Percentiles rank a stretch among this genome's conserved stretches.
These are phyloP conservation scores for Asparagopsis taxiformis DNA, from an alignment of 31 red algal genomes.

Conservation along the genomic window DNA sequence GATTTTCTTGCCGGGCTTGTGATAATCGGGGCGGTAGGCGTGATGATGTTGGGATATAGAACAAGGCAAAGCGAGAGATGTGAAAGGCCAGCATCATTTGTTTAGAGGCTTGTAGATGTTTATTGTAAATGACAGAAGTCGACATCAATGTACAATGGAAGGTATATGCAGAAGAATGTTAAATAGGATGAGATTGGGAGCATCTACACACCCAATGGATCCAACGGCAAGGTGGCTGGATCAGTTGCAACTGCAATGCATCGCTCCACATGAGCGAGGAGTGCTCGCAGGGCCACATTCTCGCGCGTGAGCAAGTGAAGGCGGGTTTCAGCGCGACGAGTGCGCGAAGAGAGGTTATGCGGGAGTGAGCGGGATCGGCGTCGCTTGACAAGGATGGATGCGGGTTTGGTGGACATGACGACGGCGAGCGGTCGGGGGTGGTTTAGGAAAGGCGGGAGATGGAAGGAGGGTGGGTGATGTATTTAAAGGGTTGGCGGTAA, in stretches of 20 bases:
- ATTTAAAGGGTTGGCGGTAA: neutral
- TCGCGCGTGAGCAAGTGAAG: slow-evolving; percentile 5
- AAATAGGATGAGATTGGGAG: too few species aligned
- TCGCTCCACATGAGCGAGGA: slow-evolving; percentile 2
- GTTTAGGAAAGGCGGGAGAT: too few species aligned
- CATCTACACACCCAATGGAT: too few species aligned
- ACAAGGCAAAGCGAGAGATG: neutral
- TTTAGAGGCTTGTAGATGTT: neutral
- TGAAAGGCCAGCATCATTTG: neutral
- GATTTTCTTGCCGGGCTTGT: neutral
- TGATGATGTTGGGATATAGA: neutral
- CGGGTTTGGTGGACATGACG: neutral
- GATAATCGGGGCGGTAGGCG: slow-evolving; percentile 4
- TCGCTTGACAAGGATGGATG: neutral
- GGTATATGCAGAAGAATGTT: too few species aligned
- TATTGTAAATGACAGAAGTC: too few species aligned
- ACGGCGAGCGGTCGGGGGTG: too few species aligned
- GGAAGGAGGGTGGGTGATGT: too few species aligned
- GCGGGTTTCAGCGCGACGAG: slow-evolving; percentile 6
- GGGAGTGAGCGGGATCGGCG: neutral
- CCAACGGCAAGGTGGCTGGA: too few species aligned
- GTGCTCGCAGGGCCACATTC: neutral
- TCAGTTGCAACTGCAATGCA: neutral
- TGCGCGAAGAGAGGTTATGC: slow-evolving; percentile 8
- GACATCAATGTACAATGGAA: too few species aligned